These are phyloP conservation scores for Chenopodium suecicum DNA, from an alignment of 148 eudicot species.

Conservation along the genomic window DNA sequence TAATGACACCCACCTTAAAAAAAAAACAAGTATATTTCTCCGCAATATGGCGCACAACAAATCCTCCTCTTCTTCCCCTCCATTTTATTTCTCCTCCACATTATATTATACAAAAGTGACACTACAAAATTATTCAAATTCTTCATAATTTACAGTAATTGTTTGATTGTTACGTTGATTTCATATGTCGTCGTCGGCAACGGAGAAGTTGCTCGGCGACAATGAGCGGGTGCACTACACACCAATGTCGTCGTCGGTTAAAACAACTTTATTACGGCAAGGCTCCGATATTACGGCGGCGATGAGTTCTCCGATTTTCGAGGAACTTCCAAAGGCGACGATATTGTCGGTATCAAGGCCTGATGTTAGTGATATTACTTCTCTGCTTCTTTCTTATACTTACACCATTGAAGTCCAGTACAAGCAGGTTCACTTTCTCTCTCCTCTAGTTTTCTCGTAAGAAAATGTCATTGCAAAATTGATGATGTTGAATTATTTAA, in stretches of 20 bases:
- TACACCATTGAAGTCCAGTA: constrained; percentile 84
- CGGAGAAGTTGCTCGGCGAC: constrained; percentile 35
- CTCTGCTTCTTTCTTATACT: constrained; percentile 80
- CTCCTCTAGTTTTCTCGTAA: not conserved
- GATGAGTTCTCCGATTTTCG: constrained; percentile 42
- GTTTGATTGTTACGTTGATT: not conserved
- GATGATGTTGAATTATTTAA: not conserved
- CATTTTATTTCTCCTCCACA: too few relatives aligned
- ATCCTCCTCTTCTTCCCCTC: not conserved
- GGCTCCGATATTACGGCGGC: constrained; percentile 27
- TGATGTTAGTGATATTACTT: constrained; percentile 72
- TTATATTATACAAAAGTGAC: too few relatives aligned
- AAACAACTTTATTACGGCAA: constrained; percentile 31
- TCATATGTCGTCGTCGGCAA: constrained; percentile 30
- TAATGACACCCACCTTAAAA: not conserved
- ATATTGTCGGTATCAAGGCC: constrained; percentile 75
- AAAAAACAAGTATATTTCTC: not conserved
- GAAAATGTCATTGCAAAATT: not conserved
- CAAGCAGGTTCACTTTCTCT: constrained; percentile 53
- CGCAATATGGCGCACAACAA: constrained; percentile 6
- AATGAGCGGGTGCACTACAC: constrained; percentile 19
- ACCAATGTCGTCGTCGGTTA: constrained; percentile 20
- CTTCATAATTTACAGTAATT: too few relatives aligned
- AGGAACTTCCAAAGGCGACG: constrained; percentile 76
- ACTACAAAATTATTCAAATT: too few relatives aligned